Conservation (phyloP, 169 alveolate genomes). For the Plasmodium cynomolgi region DNA sequence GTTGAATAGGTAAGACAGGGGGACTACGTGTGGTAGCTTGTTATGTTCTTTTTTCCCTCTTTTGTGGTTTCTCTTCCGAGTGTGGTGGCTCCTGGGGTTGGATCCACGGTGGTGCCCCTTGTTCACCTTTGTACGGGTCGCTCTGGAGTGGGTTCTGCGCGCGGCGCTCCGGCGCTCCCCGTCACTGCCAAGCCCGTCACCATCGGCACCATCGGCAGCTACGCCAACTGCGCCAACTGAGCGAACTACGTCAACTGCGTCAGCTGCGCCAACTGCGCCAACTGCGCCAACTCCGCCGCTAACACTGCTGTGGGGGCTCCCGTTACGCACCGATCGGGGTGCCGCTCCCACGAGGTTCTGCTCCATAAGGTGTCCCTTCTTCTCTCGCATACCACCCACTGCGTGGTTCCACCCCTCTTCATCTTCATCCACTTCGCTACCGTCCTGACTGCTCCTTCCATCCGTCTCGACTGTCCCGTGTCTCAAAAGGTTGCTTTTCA, state of each 20-base stretch:
- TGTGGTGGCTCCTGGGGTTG: neutral
- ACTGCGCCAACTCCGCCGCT: neutral
- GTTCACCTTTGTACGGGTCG: neutral
- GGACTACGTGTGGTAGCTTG: slow-evolving; percentile 40
- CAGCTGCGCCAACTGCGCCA: neutral
- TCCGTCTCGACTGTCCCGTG: neutral
- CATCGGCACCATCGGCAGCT: no score
- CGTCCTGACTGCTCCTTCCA: neutral
- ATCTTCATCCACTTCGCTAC: neutral
- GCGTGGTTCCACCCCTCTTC: neutral
- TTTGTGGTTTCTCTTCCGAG: neutral
- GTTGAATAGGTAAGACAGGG: slow-evolving; percentile 30
- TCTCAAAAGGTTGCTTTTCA: neutral
- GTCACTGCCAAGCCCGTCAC: no score
- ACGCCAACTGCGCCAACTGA: neutral
- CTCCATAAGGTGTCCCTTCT: neutral
- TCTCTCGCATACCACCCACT: neutral
- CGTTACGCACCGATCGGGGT: neutral
- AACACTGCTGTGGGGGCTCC: neutral
- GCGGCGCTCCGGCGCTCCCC: neutral
- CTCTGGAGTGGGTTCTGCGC: neutral
- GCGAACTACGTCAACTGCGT: neutral
- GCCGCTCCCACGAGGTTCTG: neutral
- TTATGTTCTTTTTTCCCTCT: neutral
- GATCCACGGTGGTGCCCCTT: neutral